Base-by-base conservation (phyloP, 129 eudicot species). In the Deinandra increscens region DNA sequence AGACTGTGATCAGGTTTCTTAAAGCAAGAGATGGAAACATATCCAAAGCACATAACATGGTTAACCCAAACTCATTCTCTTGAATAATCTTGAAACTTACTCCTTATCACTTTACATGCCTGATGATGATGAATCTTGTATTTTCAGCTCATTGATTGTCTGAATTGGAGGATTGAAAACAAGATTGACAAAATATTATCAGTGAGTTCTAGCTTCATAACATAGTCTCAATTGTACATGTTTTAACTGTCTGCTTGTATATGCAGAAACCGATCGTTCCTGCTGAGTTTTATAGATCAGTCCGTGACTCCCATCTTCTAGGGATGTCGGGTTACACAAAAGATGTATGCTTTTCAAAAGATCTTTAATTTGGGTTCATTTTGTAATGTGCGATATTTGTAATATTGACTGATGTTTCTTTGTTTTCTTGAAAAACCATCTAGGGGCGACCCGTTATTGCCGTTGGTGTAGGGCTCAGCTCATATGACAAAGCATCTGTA, bases 381-480 rank as follows among this genome's bases (percentile, higher is more conserved):
- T 20, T 54, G 3, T 54, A 15, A 54, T 5, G 54, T 69, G 22
- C 48, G 50, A 34, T 10, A 22, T 38, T 0, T 23, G 72, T 39
- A 61, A 19, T 61, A 50, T 68, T 22, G 15, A 63, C 68, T 61
- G 23, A 74, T 44, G 39, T 36, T 60, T 44, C 18, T 49, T 49
- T 14, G 36, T 29, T 58, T 60, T 69, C 48, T 50, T 58, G 5
- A 22, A 23, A 33, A 65, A 23, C 39, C 42, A 60, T 76, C 0
- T 78, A 94, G 99, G 99, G 99, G 67, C 85, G 85, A 68, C 99
- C 99, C 66, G 95, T 94, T 62, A 66, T 94, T 76, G 99, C 91
- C 68, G 58, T 90, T 73, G 99, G 99, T 2, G 97, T 85, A 39
- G 99, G 99, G 76, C 99, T 87, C 69, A 90, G 99, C 87, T 85